Evolutionary conservation across 768 basidiomycete genomes (phyloP).

Genomic region (Clathrus columnatus): DNA sequence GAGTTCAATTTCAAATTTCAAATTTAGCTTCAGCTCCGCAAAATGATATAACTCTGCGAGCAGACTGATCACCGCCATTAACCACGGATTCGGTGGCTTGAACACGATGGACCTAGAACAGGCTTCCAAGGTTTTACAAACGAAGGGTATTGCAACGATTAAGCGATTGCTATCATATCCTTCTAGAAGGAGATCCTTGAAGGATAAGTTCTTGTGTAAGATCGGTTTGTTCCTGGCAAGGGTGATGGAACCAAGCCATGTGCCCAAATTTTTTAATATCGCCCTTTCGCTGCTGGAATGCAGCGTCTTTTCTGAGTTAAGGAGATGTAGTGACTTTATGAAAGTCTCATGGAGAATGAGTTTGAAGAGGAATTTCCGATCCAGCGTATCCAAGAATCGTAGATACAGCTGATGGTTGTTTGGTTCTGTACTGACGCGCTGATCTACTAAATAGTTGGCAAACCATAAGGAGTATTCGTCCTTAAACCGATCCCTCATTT

Average conservation of each 20-base stretch:
- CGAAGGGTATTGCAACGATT: constrained; percentile 92
- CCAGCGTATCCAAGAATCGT: constrained; percentile 82
- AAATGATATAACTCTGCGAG: constrained; percentile 95
- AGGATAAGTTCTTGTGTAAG: constrained; percentile 85
- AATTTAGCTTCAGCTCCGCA: constrained; percentile 90
- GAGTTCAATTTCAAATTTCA: constrained; percentile 98
- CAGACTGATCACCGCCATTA: constrained; percentile 89
- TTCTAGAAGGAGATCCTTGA: constrained; percentile 96
- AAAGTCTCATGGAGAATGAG: constrained; percentile 93
- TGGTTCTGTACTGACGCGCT: constrained; percentile 90
- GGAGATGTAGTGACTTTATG: constrained; percentile 70
- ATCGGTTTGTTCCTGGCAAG: constrained; percentile 89
- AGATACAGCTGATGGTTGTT: constrained; percentile 96
- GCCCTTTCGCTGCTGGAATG: constrained; percentile 78
- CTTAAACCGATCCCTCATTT: constrained; percentile 80
- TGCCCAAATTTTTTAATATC: constrained; percentile 86
- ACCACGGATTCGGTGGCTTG: constrained; percentile 95
- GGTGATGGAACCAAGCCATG: constrained; percentile 92
- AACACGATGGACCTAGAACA: constrained; percentile 87
- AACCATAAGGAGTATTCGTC: constrained; percentile 90
- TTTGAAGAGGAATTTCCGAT: constrained; percentile 54
- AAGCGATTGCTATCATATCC: constrained; percentile 89
- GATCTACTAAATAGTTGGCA: constrained; percentile 94
- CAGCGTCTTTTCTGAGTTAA: constrained; percentile 89
- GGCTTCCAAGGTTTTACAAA: constrained; percentile 93